Conservation (phyloP, 352 stramenopile species). For the Phytophthora litchii region DNA sequence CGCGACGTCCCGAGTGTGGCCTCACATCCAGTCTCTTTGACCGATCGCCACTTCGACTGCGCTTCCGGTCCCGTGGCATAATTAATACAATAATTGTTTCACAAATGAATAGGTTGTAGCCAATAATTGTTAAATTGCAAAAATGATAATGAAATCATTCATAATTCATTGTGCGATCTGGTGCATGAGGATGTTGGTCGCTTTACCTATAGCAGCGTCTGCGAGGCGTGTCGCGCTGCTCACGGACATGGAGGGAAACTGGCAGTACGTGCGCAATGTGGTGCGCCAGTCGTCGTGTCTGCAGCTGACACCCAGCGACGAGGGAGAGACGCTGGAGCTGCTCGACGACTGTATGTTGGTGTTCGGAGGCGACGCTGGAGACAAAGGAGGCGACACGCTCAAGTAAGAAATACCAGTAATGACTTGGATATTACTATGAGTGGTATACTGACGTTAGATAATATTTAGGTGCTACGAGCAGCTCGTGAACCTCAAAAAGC, state of each 20-base stretch:
- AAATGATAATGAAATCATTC: not conserved
- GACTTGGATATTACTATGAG: slow-evolving; percentile 5
- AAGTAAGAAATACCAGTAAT: slow-evolving; percentile 42
- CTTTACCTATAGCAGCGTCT: not conserved
- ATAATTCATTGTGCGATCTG: slow-evolving; percentile 6
- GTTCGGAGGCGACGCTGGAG: slow-evolving; percentile 90
- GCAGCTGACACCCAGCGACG: slow-evolving; percentile 30
- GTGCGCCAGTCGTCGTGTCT: slow-evolving; percentile 68
- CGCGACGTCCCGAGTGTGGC: slow-evolving; percentile 2
- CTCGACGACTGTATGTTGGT: slow-evolving; percentile 82
- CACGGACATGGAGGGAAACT: slow-evolving; percentile 86
- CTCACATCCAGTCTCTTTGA: not conserved
- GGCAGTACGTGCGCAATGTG: slow-evolving; percentile 74
- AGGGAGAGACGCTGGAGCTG: slow-evolving; percentile 56
- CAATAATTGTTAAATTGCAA: slow-evolving; percentile 9
- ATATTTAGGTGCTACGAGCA: slow-evolving; percentile 69
- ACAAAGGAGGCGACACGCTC: slow-evolving; percentile 91
- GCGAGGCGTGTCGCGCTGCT: slow-evolving; percentile 65
- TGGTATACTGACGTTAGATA: not conserved
- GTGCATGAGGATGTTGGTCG: slow-evolving; percentile 5
- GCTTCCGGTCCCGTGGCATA: slow-evolving; percentile 11
- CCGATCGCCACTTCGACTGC: slow-evolving; percentile 31
- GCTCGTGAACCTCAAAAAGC: slow-evolving; percentile 87
- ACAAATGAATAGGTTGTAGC: not conserved
- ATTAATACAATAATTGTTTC: not conserved